phyloP scores from a whole-genome alignment of 1,139 yeast species.

The Pichia sp. region DNA sequence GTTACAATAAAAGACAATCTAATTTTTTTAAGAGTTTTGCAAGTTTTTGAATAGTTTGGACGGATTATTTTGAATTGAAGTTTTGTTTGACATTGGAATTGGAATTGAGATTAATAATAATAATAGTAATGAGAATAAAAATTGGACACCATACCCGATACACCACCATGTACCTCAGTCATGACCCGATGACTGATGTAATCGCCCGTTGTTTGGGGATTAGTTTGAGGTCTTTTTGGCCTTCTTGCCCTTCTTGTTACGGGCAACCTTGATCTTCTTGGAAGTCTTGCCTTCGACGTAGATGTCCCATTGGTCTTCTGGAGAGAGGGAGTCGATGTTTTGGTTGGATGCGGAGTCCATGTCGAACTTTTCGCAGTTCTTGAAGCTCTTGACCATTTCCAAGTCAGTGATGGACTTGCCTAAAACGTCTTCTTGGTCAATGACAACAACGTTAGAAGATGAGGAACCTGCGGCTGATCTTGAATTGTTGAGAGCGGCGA shows the following conservation, averaged over 20 bases:
- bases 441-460: slow-evolving; percentile 17
- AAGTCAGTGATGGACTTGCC: slow-evolving; percentile 31
- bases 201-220: too few species aligned
- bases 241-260: slow-evolving; percentile 9
- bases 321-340: background rate
- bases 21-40: too few species aligned
- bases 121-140: too few species aligned
- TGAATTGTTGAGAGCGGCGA: slow-evolving; percentile 36
- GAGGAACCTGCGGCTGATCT: background rate
- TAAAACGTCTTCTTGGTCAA: slow-evolving; percentile 30
- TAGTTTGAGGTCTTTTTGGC: background rate
- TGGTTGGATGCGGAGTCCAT: background rate
- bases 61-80: too few species aligned
- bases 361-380: slow-evolving; percentile 17
- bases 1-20: too few species aligned
- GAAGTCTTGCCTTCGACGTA: slow-evolving; percentile 7
- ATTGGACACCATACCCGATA: too few species aligned
- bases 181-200: too few species aligned
- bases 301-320: slow-evolving; percentile 15
- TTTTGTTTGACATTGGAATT: too few species aligned
- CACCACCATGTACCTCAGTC: too few species aligned
- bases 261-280: slow-evolving; percentile 7
- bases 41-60: too few species aligned
- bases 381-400: slow-evolving; percentile 27
- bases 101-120: too few species aligned